Percentiles rank a stretch among this genome's conserved stretches.
These are phyloP conservation scores for Dothidotthia symphoricarpi DNA, from an alignment of 2,329 filamentous ascomycete species.

Conservation along the genomic window DNA sequence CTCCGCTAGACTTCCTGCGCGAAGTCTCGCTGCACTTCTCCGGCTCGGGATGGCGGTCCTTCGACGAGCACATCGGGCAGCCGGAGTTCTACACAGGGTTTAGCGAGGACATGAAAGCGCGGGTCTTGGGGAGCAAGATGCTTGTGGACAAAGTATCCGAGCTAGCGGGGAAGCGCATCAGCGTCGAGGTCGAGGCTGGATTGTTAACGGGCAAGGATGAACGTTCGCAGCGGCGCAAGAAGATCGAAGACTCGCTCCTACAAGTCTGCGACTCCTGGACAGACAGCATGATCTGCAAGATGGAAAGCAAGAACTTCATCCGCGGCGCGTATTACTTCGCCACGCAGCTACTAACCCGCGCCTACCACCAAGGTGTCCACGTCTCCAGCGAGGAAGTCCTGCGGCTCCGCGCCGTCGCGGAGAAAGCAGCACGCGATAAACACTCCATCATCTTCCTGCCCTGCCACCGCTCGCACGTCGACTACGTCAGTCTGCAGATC, in stretches of 20 bases:
- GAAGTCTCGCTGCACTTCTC: constrained; percentile 93
- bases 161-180: constrained; percentile 71
- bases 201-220: constrained; percentile 52
- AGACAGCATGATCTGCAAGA: constrained; percentile 98
- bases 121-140: constrained; percentile 72
- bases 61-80: constrained; percentile 86
- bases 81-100: constrained; percentile 93
- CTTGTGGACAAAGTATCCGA: constrained; percentile 72
- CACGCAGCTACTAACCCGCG: constrained; percentile 84
- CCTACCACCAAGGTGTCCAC: constrained; percentile 97
- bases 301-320: constrained; percentile 93
- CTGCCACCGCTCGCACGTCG: constrained; percentile 91
- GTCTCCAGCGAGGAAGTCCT: constrained; percentile 93
- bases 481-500: constrained; percentile 91
- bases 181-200: constrained; percentile 76
- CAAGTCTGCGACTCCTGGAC: constrained; percentile 85
- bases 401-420: constrained; percentile 75
- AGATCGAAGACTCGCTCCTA: constrained; percentile 70
- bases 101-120: constrained; percentile 80
- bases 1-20: constrained; percentile 75
- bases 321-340: constrained; percentile 84
- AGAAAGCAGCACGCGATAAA: constrained; percentile 78
- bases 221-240: constrained; percentile 56
- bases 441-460: constrained; percentile 96
- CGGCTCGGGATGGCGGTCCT: constrained; percentile 91